A percentile compares a stretch with the other conserved stretches of the same genome.
These are phyloP conservation scores for Wickerhamomyces chambardii DNA, from an alignment of 805 yeast genomes.

Conservation along the genomic window DNA sequence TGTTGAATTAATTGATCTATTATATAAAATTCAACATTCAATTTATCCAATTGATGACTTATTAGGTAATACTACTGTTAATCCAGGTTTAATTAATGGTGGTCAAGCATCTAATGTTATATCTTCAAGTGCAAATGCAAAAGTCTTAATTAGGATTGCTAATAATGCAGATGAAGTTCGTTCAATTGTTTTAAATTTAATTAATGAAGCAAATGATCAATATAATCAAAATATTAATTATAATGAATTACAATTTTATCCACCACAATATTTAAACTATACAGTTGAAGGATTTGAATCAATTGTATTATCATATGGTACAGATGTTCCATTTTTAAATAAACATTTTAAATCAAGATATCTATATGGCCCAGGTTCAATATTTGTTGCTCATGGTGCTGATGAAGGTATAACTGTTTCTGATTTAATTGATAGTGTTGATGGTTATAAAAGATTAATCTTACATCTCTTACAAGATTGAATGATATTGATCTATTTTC, in stretches of 20 bases:
- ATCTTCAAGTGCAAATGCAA: slow-evolving; percentile 47
- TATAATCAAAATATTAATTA: slow-evolving; percentile 13
- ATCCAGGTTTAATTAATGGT: slow-evolving; percentile 46
- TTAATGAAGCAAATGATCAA: slow-evolving; percentile 20
- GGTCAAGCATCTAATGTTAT: slow-evolving; percentile 64
- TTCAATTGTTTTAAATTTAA: slow-evolving; percentile 18
- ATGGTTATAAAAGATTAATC: slow-evolving; percentile 33
- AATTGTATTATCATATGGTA: slow-evolving; percentile 38
- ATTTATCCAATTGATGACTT: slow-evolving; percentile 37
- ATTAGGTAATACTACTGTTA: slow-evolving; percentile 54
- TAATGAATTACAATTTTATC: slow-evolving; percentile 20
- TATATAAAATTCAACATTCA: slow-evolving; percentile 32
- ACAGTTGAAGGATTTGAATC: slow-evolving; percentile 60
- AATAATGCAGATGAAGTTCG: slow-evolving; percentile 30
- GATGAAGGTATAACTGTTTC: slow-evolving; percentile 40
- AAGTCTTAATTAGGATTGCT: slow-evolving; percentile 45
- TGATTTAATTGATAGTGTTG: slow-evolving; percentile 41
- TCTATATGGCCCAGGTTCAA: slow-evolving; percentile 61
- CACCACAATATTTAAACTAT: slow-evolving; percentile 30
- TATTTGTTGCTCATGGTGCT: slow-evolving; percentile 51
- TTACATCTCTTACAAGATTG: slow-evolving; percentile 5
- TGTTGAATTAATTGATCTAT: slow-evolving; percentile 40
- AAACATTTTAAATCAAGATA: slow-evolving; percentile 26
- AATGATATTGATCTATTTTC: too few relatives aligned
- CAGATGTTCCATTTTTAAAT: slow-evolving; percentile 40